Evolutionary conservation across 306 rosid genomes (phyloP).

Genomic region (Canavalia gladiata): DNA sequence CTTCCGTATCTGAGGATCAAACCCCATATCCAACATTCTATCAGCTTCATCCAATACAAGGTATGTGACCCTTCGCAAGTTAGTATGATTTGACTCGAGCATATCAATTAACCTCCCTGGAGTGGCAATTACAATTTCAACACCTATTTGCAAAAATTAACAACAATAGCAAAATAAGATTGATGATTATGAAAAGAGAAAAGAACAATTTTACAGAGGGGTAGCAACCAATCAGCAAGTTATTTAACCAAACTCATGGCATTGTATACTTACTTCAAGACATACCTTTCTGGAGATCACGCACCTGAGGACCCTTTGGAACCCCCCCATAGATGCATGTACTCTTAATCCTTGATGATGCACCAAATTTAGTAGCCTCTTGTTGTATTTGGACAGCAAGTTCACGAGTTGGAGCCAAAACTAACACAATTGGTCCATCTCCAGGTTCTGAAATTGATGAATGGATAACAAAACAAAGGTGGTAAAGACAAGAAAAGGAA

Average conservation of each 20-base stretch:
- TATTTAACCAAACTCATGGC: conserved; percentile 34
- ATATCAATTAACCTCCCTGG: conserved; percentile 99
- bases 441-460: conserved; percentile 75
- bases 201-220: background rate
- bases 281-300: conserved; percentile 97
- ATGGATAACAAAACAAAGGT: conserved; percentile 21
- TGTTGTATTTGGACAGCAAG: conserved; percentile 98
- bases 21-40: conserved; percentile 99
- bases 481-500: conserved; percentile 21
- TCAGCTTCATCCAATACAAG: conserved; percentile 99
- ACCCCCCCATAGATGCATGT: conserved; percentile 99
- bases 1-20: conserved; percentile 96
- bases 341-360: conserved; percentile 94
- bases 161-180: conserved; percentile 3
- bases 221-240: conserved; percentile 4
- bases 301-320: conserved; percentile 99
- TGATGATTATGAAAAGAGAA: conserved; percentile 28
- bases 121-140: conserved; percentile 96
- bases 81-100: conserved; percentile 97
- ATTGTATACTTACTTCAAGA: conserved; percentile 51
- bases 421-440: conserved; percentile 97
- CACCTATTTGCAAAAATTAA: conserved; percentile 68
- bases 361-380: conserved; percentile 92
- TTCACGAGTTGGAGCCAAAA: conserved; percentile 98
- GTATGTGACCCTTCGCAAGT: conserved; percentile 95